These are phyloP conservation scores for Micromonas pusilla DNA, from an alignment of 139 green algal genomes.

Conservation along the genomic window DNA sequence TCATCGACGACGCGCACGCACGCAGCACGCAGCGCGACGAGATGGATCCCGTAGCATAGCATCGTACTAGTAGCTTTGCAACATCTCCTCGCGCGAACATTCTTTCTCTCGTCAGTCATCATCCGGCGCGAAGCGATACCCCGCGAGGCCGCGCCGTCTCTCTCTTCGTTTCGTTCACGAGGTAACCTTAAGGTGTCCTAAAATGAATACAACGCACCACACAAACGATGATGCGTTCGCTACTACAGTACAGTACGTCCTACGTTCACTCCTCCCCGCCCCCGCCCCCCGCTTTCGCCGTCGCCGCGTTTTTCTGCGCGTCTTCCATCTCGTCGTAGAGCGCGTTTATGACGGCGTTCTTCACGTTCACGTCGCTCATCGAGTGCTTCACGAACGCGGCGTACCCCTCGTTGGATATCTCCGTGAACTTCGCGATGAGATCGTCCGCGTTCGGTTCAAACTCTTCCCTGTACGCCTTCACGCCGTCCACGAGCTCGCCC, in stretches of 20 bases:
- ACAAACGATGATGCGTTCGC: no score
- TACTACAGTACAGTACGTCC: not conserved
- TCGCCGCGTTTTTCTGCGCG: not conserved
- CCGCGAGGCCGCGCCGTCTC: no score
- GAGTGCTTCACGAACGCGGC: not conserved
- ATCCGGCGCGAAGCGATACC: no score
- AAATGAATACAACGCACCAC: no score
- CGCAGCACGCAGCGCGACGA: no score
- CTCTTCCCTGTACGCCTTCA: conserved; percentile 8
- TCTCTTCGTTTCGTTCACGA: no score
- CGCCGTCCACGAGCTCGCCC: not conserved
- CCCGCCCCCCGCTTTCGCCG: not conserved
- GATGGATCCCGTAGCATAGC: no score
- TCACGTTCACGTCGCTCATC: not conserved
- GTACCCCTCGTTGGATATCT: not conserved
- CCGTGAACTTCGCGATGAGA: conserved; percentile 18
- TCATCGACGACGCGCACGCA: no score
- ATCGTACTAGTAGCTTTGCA: no score
- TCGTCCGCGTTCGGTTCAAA: conserved; percentile 24
- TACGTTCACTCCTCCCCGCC: not conserved
- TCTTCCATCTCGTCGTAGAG: conserved; percentile 7
- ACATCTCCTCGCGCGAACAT: no score
- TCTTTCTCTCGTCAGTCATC: no score
- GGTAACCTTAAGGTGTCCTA: no score
- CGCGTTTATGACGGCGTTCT: conserved; percentile 4